These are phyloP conservation scores for Hirschioporus abietinus DNA, from an alignment of 768 basidiomycete species.

Conservation along the genomic window DNA sequence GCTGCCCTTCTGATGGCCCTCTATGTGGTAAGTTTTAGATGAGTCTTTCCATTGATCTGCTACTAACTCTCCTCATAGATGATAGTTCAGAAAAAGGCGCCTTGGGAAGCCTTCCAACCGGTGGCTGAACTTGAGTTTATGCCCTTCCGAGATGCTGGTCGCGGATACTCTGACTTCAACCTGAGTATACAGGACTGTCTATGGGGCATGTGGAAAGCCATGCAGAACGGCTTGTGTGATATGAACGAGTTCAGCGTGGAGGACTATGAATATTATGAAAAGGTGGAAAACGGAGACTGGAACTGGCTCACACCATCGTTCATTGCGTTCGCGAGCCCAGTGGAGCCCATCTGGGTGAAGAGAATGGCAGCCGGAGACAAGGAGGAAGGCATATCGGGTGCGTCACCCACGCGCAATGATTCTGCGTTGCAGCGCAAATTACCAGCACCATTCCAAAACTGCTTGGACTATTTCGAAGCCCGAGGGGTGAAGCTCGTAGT, in stretches of 20 bases:
- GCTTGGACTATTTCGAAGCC: conserved; percentile 89
- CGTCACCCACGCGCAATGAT: conserved; percentile 24
- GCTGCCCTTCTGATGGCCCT: conserved; percentile 92
- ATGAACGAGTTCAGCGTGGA: conserved; percentile 91
- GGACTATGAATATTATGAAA: conserved; percentile 93
- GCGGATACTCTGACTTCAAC: conserved; percentile 88
- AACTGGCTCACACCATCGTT: conserved; percentile 92
- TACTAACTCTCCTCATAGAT: conserved; percentile 47
- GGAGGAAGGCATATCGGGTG: conserved; percentile 26
- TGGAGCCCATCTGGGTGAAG: conserved; percentile 78
- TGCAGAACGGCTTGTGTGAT: conserved; percentile 89
- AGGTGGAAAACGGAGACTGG: conserved; percentile 94
- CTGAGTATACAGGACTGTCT: conserved; percentile 90
- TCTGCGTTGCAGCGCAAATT: conserved; percentile 73
- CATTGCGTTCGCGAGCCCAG: conserved; percentile 91
- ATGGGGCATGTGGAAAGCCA: conserved; percentile 84
- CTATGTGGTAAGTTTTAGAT: conserved; percentile 64
- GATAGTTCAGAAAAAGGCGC: conserved; percentile 84
- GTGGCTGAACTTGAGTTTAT: conserved; percentile 90
- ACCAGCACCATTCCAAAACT: conserved; percentile 78
- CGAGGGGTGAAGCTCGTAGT: conserved; percentile 86
- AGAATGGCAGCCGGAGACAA: conserved; percentile 45
- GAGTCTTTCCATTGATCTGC: background rate
- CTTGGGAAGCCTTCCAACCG: conserved; percentile 94
- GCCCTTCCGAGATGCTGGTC: conserved; percentile 94